Evolutionary conservation across 108 stramenopile species (phyloP).

Genomic region (Craspedostauros australis): DNA sequence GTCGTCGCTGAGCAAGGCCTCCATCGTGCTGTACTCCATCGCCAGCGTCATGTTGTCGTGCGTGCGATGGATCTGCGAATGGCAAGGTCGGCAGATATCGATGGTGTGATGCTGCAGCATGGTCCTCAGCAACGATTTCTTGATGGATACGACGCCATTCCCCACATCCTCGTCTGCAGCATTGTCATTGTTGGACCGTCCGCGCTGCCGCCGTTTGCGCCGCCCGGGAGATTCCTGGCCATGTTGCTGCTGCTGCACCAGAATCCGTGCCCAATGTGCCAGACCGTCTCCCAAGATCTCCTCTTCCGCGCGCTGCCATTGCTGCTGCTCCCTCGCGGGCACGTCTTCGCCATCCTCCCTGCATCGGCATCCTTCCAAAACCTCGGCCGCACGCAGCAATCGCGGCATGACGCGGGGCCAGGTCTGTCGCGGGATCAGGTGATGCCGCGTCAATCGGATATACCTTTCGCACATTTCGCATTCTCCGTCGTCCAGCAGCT

Average conservation of each 20-base stretch:
- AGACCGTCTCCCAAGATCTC: slow-evolving; percentile 32
- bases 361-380: too few relatives aligned
- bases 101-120: slow-evolving; percentile 42
- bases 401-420: slow-evolving; percentile 48
- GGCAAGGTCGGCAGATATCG: slow-evolving; percentile 63
- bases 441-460: slow-evolving; percentile 60
- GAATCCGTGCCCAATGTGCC: slow-evolving; percentile 6
- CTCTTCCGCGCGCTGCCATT: slow-evolving; percentile 20
- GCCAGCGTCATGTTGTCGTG: slow-evolving; percentile 61
- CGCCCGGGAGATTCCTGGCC: too few relatives aligned
- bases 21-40: slow-evolving; percentile 43
- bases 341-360: too few relatives aligned
- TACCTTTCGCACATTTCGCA: slow-evolving; percentile 69
- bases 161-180: background rate
- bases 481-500: slow-evolving; percentile 55
- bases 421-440: slow-evolving; percentile 58
- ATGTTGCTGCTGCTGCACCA: background rate
- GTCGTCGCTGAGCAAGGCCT: slow-evolving; percentile 40
- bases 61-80: slow-evolving; percentile 45
- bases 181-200: background rate
- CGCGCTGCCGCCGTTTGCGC: background rate
- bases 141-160: background rate
- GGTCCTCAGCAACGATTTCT: slow-evolving; percentile 9
- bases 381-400: slow-evolving; percentile 43
- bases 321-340: slow-evolving; percentile 10